Percentiles rank a stretch among this genome's conserved stretches.
Conservation (phyloP, 2,329 filamentous ascomycete species). For the Incumbomyces delicatus region DNA sequence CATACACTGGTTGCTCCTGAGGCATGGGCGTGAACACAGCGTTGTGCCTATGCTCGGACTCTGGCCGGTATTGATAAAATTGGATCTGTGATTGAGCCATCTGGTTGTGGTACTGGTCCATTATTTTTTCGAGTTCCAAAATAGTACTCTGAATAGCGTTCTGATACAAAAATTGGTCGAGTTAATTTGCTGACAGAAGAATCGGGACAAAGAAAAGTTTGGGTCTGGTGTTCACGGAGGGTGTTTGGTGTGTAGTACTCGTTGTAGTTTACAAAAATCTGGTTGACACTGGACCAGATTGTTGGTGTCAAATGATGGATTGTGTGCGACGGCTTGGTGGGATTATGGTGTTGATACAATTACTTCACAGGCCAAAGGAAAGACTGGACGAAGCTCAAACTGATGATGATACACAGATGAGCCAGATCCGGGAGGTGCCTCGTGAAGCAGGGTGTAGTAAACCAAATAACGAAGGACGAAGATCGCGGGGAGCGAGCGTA, state of each 20-base stretch:
- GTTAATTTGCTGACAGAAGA: conserved; percentile 11
- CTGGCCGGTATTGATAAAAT: conserved; percentile 81
- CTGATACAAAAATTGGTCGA: background rate
- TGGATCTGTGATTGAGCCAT: conserved; percentile 38
- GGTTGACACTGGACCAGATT: conserved; percentile 2
- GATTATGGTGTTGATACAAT: conserved; percentile 12
- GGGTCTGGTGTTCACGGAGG: background rate
- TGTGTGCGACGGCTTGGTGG: conserved; percentile 2
- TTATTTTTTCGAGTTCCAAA: conserved; percentile 10
- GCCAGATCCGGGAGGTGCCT: conserved; percentile 22
- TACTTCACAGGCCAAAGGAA: conserved; percentile 17
- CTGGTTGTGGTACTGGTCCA: conserved; percentile 13
- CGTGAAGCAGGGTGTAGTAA: conserved; percentile 18
- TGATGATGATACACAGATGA: conserved; percentile 20
- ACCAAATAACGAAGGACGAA: conserved; percentile 18
- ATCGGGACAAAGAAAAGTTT: conserved; percentile 11
- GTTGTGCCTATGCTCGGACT: conserved; percentile 63
- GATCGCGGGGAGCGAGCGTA: conserved; percentile 20
- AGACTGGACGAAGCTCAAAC: conserved; percentile 21
- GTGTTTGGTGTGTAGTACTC: background rate
- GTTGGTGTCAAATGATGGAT: conserved; percentile 2
- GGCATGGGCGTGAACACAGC: conserved; percentile 63
- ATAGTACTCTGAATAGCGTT: conserved; percentile 5
- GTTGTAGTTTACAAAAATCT: conserved; percentile 7
- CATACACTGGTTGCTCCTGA: conserved; percentile 40